Base-by-base conservation (phyloP, 2,329 filamentous ascomycete genomes). In the Fusarium albidum region DNA sequence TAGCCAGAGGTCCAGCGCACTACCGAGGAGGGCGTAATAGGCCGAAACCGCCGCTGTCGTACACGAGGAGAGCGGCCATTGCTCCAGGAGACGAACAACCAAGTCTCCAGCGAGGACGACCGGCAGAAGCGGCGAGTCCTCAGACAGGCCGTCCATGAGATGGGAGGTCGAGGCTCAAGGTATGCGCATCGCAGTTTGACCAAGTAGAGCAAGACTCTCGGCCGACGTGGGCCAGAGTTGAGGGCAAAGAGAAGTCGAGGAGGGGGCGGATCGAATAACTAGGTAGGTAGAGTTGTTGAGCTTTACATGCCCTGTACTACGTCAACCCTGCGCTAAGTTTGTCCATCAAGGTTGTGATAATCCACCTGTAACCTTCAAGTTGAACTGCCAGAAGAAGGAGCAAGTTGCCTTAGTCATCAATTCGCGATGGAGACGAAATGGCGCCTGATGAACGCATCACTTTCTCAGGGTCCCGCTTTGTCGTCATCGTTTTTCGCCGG, bases 341-440 rank as follows among this genome's bases (percentile, higher is more conserved):
- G 57, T 57, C 69, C 65, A 71, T 71, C 69, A 71, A 69, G 69
- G 69, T 70, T 54, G 53, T n/a, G n/a, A n/a, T n/a, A n/a, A n/a
- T n/a, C n/a, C n/a, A n/a, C n/a, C n/a, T n/a, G n/a, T n/a, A n/a
- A n/a, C n/a, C n/a, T n/a, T n/a, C 39, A 40, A 28, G 38, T 18
- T 18, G 12, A 31, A 31, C 27, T 15, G 28, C 18, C n/a, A n/a
- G 28, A 17, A 6, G 25, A 25, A n/a, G 13, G 25, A 43, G 49
- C 38, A 31, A 25, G 9, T 13, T 13, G 9, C 43, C 46, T 67
- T 66, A 66, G 64, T 66, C 64, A 66, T 67, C 54, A 39, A 39
- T 11, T 34, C 12, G 13, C 21, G 18, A 37, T 32, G 13, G 40
- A 39, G 44, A 48, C 13, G 25, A 39, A 21, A 29, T 15, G 21